Evolutionary conservation across 1,284 basidiomycete species (phyloP), one percentile per base, ranked within the genome.

Genomic region (Fomitopsis schrenkii): DNA sequence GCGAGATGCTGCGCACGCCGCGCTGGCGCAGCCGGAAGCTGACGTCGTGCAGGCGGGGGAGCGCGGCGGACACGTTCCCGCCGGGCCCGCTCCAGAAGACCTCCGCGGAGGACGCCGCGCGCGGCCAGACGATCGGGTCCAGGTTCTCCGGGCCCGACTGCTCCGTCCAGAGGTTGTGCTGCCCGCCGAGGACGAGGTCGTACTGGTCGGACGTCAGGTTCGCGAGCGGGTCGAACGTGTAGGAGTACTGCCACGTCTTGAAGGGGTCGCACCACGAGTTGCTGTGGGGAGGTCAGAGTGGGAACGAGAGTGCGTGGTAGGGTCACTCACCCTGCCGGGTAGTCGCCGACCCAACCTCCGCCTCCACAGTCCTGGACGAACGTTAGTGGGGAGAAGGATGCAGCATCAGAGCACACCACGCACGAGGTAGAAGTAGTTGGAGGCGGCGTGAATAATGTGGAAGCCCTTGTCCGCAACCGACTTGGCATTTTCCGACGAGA

Each of bases 101-200:
- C 77, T 95, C 93, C 0, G 91, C 91, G 5, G 86, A 84, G 0
- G 87, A 81, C 0, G 91, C 90, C 8, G 91, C 88, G 58, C 93
- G 82, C 2, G 94, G 93, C 91, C 93, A 95, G 9, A 85, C 77
- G 60, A 87, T 84, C 0, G 80, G 69, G 68, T 95, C 91, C 57
- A 95, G 74, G 71, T 91, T 93, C 58, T 80, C 77, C 14, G 85
- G 82, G 50, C 84, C 82, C 2, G 87, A 84, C 73, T 93, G 90
- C 74, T 94, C 91, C 2, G 87, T 80, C 93, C 93, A 94, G 1
- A 94, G 77, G 2, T 90, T 82, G 28, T 86, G 83, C 75, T 93
- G 81, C 10, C 85, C 91, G 53, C 93, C 92, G 12, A 92, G 74
- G 22, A 94, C 80, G 58, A 87, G 81, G 8, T 75, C 65, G 17